phyloP scores from a whole-genome alignment of 805 yeast genomes.

The Priceomyces medius region DNA sequence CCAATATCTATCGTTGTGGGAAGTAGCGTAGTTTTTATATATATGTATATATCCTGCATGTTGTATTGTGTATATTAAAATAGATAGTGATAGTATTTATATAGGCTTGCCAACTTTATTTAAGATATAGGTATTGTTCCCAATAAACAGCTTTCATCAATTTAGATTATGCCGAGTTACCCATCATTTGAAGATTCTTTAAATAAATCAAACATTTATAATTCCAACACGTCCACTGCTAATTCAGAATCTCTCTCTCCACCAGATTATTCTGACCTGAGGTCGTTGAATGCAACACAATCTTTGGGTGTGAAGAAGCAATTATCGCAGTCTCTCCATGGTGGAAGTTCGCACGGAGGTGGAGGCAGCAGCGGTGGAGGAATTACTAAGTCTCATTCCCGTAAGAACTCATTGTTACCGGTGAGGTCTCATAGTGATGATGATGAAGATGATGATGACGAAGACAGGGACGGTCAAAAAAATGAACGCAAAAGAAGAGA shows the following conservation, averaged over 20 bases:
- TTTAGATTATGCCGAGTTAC: constrained; percentile 14
- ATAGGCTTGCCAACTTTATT: no score
- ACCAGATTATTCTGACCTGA: constrained; percentile 11
- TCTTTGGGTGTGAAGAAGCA: constrained; percentile 41
- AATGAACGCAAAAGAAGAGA: constrained; percentile 44
- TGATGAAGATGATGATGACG: constrained; percentile 18
- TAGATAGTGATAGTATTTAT: no score
- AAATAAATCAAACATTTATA: constrained; percentile 10
- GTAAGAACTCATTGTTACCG: constrained; percentile 33
- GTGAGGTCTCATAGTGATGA: constrained; percentile 21
- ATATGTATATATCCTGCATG: no score
- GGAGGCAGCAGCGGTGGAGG: constrained; percentile 27
- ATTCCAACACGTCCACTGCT: constrained; percentile 8
- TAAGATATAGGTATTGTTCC: no score
- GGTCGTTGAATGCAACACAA: constrained; percentile 22
- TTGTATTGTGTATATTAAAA: no score
- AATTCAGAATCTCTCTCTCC: constrained; percentile 16
- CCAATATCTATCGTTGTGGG: no score
- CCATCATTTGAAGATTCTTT: constrained; percentile 20
- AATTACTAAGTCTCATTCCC: constrained; percentile 36
- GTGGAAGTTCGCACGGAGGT: constrained; percentile 8
- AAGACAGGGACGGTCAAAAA: constrained; percentile 33
- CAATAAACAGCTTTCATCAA: no score
- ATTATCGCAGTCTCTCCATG: constrained; percentile 38
- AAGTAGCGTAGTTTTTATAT: no score